Percentiles rank a stretch among this genome's conserved stretches.
Evolutionary conservation across 345 rosid species (phyloP).

Genomic region (Brassica napus): Da-Ae NC_063444.1:4754501-4755000

Average conservation of each 20-base stretch:
- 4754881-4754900: neutral
- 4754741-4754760: neutral
- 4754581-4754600: neutral
- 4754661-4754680: neutral
- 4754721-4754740: neutral
- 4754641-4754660: neutral
- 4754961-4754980: neutral
- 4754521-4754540: neutral
- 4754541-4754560: conserved; percentile 2
- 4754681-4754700: neutral
- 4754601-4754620: neutral
- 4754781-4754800: neutral
- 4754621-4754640: neutral
- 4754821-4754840: neutral
- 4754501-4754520: neutral
- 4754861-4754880: neutral
- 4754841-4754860: neutral
- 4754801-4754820: neutral
- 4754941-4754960: neutral
- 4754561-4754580: conserved; percentile 1
- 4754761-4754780: neutral
- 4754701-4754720: neutral
- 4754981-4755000: neutral
- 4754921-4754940: neutral
- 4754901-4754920: neutral